These are phyloP conservation scores for Mycena galericulata DNA, from an alignment of 768 basidiomycete species.

Conservation along the genomic window DNA sequence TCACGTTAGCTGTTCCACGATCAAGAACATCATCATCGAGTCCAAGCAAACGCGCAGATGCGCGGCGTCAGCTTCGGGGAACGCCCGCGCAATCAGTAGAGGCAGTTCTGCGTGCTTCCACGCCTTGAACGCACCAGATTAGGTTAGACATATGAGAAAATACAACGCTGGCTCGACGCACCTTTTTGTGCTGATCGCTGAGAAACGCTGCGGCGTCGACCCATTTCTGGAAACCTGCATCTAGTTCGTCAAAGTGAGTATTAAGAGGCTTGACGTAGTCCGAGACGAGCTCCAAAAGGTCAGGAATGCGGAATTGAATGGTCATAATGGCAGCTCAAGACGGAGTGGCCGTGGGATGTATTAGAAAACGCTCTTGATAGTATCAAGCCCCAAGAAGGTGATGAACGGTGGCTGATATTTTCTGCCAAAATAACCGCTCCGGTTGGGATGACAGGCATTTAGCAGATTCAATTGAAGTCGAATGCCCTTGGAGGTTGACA, in stretches of 20 bases:
- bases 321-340: conserved; percentile 9
- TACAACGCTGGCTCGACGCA: background rate
- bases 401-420: conserved; percentile 9
- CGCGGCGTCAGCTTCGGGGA: conserved; percentile 34
- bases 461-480: background rate
- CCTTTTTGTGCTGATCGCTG: conserved; percentile 31
- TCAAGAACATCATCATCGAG: conserved; percentile 36
- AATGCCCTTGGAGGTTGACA: too few relatives aligned
- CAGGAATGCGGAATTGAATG: conserved; percentile 27
- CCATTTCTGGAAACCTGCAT: conserved; percentile 35
- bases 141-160: background rate
- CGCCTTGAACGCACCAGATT: conserved; percentile 21
- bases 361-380: background rate
- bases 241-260: conserved; percentile 27
- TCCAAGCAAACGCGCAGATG: conserved; percentile 36
- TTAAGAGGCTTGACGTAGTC: conserved; percentile 34
- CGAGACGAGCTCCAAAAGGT: conserved; percentile 26
- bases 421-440: conserved; percentile 16
- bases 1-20: conserved; percentile 40
- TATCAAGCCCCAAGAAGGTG: conserved; percentile 1
- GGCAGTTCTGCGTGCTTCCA: conserved; percentile 41
- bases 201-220: conserved; percentile 35
- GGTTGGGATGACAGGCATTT: too few relatives aligned
- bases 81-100: conserved; percentile 34
- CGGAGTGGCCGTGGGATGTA: background rate